Percentiles rank a stretch among this genome's conserved stretches.
These are phyloP conservation scores for Fraxinus dipetala DNA, from an alignment of 305 asterid species.

Conservation along the genomic window DNA sequence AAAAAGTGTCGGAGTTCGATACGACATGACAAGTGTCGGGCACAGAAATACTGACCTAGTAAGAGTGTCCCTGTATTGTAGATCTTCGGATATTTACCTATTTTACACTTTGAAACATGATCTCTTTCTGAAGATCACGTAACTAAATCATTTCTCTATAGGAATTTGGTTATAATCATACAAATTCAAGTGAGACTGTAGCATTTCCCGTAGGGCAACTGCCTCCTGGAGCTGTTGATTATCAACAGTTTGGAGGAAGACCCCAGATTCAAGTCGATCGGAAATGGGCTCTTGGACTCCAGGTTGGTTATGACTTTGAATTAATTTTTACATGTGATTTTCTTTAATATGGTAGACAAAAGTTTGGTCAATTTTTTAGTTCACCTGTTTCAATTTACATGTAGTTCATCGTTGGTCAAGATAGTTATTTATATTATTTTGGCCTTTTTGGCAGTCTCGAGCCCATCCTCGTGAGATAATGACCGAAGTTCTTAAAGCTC, in stretches of 20 bases:
- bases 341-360: neutral
- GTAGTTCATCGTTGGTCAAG: slow-evolving; percentile 8
- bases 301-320: slow-evolving; percentile 46
- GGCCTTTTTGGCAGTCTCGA: slow-evolving; percentile 55
- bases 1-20: neutral
- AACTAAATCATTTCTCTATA: slow-evolving; percentile 18
- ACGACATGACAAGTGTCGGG: neutral
- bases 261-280: slow-evolving; percentile 55
- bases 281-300: slow-evolving; percentile 99
- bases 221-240: slow-evolving; percentile 54
- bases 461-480: slow-evolving; percentile 95
- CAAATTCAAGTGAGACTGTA: slow-evolving; percentile 47
- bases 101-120: neutral
- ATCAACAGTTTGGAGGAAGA: slow-evolving; percentile 60
- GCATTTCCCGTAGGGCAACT: slow-evolving; percentile 61
- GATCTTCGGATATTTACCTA: neutral
- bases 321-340: neutral
- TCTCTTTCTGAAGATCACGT: neutral
- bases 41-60: neutral
- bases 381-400: neutral
- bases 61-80: neutral
- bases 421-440: neutral
- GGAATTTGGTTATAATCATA: slow-evolving; percentile 58
- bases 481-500: slow-evolving; percentile 89
- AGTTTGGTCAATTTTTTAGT: neutral